Base-by-base conservation (phyloP, 305 asterid species). In the Solanum aculeatissimum region DNA sequence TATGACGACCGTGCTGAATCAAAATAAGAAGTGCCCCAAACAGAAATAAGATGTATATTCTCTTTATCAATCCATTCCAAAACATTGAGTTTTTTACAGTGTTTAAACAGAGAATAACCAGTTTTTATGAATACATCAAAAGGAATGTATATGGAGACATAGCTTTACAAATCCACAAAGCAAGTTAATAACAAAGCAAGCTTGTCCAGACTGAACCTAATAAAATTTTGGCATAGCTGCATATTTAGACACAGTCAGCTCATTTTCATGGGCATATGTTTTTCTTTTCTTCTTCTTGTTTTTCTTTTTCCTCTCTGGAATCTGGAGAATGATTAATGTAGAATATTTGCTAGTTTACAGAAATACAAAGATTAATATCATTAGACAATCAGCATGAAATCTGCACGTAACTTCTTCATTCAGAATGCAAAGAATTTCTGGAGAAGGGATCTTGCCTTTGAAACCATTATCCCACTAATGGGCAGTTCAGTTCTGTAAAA, bases 401-500 rank as follows among this genome's bases (percentile, higher is more conserved):
- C 27, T 77, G 45, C 65, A 77, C 18, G 65, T 10, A 77, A 51
- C 23, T 18, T 49, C 66, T 51, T 27, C 81, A 75, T 75, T 27
- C 19, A 5, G 14, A 29, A 51, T 49, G 42, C 60, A 51, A 35
- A 13, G 65, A 77, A 5, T 77, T 75, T 29, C 82, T 53, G 65
- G 43, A 77, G 29, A 77, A 27, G 14, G 29, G 29, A 77, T 77
- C 65, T 51, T 88, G 93, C 99, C 97, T 92, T 92, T 53, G 98
- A 91, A 84, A 86, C 88, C 80, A 88, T 85, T 78, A 85, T 89
- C 16, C 95, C 89, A 87, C 87, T 87, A 58, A 89, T 81, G 58
- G 97, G 92, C 83, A 95, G 89, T 84, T 89, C 90, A 70, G 91
- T 84, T 82, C 91, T 88, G 86, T 86, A 89, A 75, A 85, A 82